Base-by-base conservation (phyloP, 805 yeast species). In the Candida tammaniensis region DNA sequence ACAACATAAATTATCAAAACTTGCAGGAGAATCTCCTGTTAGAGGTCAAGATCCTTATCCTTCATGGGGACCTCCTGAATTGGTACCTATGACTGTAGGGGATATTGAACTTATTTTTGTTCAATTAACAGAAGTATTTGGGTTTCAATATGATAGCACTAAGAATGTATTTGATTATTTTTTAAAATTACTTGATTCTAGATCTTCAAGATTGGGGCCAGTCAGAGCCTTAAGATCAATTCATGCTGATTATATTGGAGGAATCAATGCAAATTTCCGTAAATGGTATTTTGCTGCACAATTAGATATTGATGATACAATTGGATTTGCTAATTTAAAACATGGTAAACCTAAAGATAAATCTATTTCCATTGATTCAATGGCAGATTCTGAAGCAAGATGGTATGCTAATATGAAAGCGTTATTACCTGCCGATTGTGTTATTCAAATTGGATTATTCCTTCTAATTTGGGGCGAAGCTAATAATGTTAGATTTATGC, bases 401-500 rank as follows among this genome's bases (percentile, higher is more conserved):
- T 78, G 85, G 87, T 53, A 58, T 5, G 48, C 49, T 4, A 71
- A 69, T 20, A 75, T 79, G 81, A 64, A 64, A 19, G 49, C 62
- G 1, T 59, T 75, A 28, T 52, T 74, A 0, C 68, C 82, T 1
- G 61, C 65, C 17, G 85, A 80, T 36, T 70, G 79, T 38, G 63
- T 78, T 3, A 60, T 69, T 11, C 95, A 87, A 43, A 44, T 87
- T 12, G 77, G 85, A 0, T 57, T 87, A 6, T 88, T 80, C 49
- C 64, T 87, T 9, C 55, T 85, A 36, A 75, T 86, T 42, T 87
- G 96, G 96, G 94, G 95, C 1, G 96, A 87, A 53, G 87, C 95
- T 0, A 86, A 84, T 50, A 88, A 86, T 47, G 53, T 87, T 2
- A 68, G 96, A 42, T 87, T 84, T 48, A 80, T 87, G 78, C 96